These are phyloP conservation scores for Stygiomarasmius scandens DNA, from an alignment of 1,284 basidiomycete species.

Conservation along the genomic window DNA sequence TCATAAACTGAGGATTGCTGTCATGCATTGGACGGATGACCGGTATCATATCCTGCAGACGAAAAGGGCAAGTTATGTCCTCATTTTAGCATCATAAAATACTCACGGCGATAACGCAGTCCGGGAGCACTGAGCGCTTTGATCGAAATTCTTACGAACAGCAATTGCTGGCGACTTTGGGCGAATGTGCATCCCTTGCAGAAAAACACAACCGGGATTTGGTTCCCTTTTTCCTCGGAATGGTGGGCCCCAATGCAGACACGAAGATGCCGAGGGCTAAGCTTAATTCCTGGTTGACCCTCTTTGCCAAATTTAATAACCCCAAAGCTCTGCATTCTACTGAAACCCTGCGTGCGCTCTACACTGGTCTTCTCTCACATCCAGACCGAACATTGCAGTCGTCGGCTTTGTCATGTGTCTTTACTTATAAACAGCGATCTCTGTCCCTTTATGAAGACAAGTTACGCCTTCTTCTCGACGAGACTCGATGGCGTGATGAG, in stretches of 20 bases:
- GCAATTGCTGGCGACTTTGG: slow-evolving; percentile 75
- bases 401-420: slow-evolving; percentile 78
- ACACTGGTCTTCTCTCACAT: slow-evolving; percentile 81
- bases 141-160: slow-evolving; percentile 78
- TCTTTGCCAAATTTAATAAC: slow-evolving; percentile 90
- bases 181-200: slow-evolving; percentile 67
- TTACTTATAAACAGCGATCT: slow-evolving; percentile 81
- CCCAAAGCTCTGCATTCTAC: slow-evolving; percentile 85
- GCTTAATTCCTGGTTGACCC: slow-evolving; percentile 76
- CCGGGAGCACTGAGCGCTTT: slow-evolving; percentile 68
- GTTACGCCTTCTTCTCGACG: slow-evolving; percentile 78
- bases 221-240: slow-evolving; percentile 76
- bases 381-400: slow-evolving; percentile 84
- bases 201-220: slow-evolving; percentile 86
- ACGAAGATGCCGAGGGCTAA: slow-evolving; percentile 55
- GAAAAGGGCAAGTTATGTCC: slow-evolving; percentile 28
- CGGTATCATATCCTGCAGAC: slow-evolving; percentile 26
- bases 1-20: slow-evolving; percentile 55
- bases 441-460: slow-evolving; percentile 71
- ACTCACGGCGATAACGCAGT: slow-evolving; percentile 36
- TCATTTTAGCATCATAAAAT: background rate
- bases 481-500: slow-evolving; percentile 88
- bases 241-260: slow-evolving; percentile 42
- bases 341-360: slow-evolving; percentile 67
- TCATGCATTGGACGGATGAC: slow-evolving; percentile 50